Conservation (phyloP, 352 stramenopile genomes). For the Plasmopara halstedii region DNA sequence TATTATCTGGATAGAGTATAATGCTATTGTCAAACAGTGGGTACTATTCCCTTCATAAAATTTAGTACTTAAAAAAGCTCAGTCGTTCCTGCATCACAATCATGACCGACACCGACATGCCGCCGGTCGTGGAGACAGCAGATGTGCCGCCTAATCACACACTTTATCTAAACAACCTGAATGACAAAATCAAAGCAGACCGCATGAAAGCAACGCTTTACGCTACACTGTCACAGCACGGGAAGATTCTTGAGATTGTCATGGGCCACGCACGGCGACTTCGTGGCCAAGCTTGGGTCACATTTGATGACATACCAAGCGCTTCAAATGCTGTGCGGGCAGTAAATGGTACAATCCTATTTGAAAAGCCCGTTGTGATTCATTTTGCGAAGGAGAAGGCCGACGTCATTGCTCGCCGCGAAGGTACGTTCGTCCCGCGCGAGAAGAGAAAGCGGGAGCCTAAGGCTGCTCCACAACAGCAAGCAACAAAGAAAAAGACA, state of each 20-base stretch:
- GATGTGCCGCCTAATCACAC: conserved; percentile 85
- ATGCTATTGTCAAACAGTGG: no score
- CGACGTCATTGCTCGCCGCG: conserved; percentile 66
- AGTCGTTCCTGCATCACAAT: no score
- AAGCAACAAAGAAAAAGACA: conserved; percentile 22
- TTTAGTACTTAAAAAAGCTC: no score
- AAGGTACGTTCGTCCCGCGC: conserved; percentile 64
- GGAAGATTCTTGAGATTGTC: conserved; percentile 90
- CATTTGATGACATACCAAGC: conserved; percentile 85
- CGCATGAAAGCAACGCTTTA: conserved; percentile 88
- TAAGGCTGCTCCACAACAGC: conserved; percentile 29
- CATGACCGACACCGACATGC: conserved; percentile 11
- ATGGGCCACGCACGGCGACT: conserved; percentile 76
- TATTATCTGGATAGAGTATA: no score
- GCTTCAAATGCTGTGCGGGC: conserved; percentile 84
- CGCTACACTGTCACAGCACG: conserved; percentile 86
- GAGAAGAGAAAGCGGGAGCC: conserved; percentile 77
- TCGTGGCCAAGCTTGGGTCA: conserved; percentile 88
- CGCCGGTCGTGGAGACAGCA: conserved; percentile 19
- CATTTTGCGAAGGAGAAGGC: conserved; percentile 81
- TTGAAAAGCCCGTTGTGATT: conserved; percentile 83
- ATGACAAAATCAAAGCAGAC: conserved; percentile 92
- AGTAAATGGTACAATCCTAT: conserved; percentile 82
- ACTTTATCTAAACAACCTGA: conserved; percentile 92
- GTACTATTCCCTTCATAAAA: no score